Percentiles rank a stretch among this genome's conserved stretches.
These are phyloP conservation scores for Euphorbia lathyris DNA, from an alignment of 345 rosid genomes.

Conservation along the genomic window DNA sequence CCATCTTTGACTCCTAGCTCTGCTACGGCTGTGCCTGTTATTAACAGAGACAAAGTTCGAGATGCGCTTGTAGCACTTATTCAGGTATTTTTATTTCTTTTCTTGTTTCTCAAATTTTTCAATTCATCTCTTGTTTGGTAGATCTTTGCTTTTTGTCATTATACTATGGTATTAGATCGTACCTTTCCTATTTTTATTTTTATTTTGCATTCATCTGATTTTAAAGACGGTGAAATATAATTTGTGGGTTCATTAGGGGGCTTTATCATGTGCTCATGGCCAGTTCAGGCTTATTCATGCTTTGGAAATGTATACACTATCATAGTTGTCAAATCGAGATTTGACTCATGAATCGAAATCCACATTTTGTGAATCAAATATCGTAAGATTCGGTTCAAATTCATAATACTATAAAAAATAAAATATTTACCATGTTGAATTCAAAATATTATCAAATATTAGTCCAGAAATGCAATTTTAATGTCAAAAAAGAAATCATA, in stretches of 20 bases:
- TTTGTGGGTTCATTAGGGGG: neutral
- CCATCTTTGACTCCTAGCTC: conserved; percentile 52
- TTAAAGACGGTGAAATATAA: neutral
- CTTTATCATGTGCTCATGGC: neutral
- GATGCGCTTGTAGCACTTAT: conserved; percentile 58
- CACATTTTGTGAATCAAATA: no score
- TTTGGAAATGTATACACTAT: neutral
- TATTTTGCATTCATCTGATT: neutral
- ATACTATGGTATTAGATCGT: neutral
- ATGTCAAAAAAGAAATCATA: no score
- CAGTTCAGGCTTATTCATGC: neutral
- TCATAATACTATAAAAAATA: no score
- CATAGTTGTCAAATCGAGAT: no score
- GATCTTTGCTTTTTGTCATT: neutral
- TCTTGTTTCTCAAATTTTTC: neutral
- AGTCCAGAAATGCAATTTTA: no score
- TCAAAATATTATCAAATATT: no score
- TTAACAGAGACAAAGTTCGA: conserved; percentile 55
- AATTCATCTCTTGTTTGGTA: neutral
- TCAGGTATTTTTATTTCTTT: conserved; percentile 38
- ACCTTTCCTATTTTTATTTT: neutral
- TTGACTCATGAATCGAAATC: no score
- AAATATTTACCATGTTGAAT: no score
- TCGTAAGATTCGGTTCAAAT: no score
- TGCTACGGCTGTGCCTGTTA: conserved; percentile 25